phyloP scores from a whole-genome alignment of 257 asterid genomes.

The Mentha longifolia region DNA sequence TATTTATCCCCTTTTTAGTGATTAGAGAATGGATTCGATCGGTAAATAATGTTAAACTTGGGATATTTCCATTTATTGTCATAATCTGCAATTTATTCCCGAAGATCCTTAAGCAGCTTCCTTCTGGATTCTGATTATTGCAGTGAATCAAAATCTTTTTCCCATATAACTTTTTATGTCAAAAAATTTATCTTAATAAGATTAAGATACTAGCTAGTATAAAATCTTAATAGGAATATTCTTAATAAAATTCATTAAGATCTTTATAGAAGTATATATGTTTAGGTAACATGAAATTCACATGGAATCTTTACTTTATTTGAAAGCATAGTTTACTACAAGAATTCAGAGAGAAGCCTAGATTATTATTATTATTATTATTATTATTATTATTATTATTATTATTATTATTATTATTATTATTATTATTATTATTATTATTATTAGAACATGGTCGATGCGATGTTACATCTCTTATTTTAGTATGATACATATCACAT shows the following conservation, averaged over 20 bases:
- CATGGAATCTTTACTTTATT: too few species aligned
- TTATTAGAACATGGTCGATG: too few species aligned
- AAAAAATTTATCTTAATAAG: not conserved
- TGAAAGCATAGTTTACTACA: too few species aligned
- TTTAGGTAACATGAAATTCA: too few species aligned
- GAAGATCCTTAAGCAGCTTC: slow-evolving; percentile 18
- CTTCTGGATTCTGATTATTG: slow-evolving; percentile 18
- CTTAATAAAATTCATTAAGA: not conserved
- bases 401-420: too few species aligned
- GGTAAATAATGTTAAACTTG: slow-evolving; percentile 4
- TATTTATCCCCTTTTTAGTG: slow-evolving; percentile 13
- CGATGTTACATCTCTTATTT: too few species aligned
- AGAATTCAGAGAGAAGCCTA: too few species aligned
- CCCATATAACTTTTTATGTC: not conserved
- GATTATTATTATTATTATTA: too few species aligned
- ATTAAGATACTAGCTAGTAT: not conserved
- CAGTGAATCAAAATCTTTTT: slow-evolving; percentile 20
- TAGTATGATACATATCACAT: too few species aligned
- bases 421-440: too few species aligned
- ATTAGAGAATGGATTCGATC: slow-evolving; percentile 6
- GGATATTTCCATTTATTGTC: slow-evolving; percentile 33
- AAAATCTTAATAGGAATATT: not conserved
- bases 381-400: too few species aligned
- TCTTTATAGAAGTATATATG: too few species aligned
- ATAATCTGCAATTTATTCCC: slow-evolving; percentile 30